These are phyloP conservation scores for Gaeumannomyces sp. DNA, from an alignment of 2,329 filamentous ascomycete genomes.

Conservation along the genomic window DNA sequence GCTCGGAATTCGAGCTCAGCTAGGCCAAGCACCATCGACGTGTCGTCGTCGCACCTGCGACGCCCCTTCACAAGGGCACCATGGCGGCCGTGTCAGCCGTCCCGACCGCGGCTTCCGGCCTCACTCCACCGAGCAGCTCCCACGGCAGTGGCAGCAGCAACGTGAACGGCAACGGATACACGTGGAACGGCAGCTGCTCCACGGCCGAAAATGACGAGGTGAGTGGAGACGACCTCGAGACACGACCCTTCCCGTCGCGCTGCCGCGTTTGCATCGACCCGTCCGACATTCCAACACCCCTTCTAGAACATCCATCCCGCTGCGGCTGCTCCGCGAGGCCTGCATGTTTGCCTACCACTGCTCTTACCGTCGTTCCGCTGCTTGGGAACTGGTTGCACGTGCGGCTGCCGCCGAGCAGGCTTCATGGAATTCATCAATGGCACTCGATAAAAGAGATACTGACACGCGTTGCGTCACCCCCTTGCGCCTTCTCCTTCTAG, in stretches of 20 bases:
- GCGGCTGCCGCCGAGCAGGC: too few species aligned
- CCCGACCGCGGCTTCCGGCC: constrained; percentile 36
- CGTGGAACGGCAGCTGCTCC: constrained; percentile 15
- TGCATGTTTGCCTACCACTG: neutral
- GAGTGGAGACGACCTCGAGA: constrained; percentile 8
- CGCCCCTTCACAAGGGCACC: neutral
- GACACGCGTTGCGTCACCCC: neutral
- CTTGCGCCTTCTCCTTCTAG: constrained; percentile 9
- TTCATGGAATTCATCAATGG: neutral
- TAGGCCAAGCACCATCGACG: neutral
- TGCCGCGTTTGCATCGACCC: neutral
- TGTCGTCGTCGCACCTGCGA: neutral
- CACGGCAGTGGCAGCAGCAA: constrained; percentile 31
- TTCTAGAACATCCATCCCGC: neutral
- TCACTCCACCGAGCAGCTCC: constrained; percentile 43
- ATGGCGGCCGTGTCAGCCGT: constrained; percentile 37
- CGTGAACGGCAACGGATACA: constrained; percentile 21
- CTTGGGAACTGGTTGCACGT: neutral
- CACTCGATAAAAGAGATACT: neutral
- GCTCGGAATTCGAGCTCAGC: neutral
- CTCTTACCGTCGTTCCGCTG: neutral
- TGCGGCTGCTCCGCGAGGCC: too few species aligned
- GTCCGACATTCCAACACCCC: neutral
- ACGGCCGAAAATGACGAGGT: constrained; percentile 15
- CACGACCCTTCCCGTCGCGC: neutral